A percentile compares a stretch with the other conserved stretches of the same genome.
These are phyloP conservation scores for Lentinula lateritia DNA, from an alignment of 768 basidiomycete genomes.

Conservation along the genomic window DNA sequence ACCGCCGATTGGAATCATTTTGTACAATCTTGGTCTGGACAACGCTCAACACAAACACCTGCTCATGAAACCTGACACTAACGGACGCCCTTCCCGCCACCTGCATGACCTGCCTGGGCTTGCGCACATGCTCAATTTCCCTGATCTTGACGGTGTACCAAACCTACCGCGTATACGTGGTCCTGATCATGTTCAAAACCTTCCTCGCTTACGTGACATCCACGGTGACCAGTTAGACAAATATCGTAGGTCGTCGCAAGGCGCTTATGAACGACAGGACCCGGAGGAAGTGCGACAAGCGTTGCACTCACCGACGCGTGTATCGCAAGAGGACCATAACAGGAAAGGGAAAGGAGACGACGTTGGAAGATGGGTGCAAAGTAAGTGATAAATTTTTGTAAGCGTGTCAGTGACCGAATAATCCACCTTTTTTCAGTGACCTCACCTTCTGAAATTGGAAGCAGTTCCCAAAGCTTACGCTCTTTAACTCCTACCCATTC, in stretches of 20 bases:
- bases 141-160: background rate
- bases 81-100: background rate
- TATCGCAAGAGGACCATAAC: constrained; percentile 9
- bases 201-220: background rate
- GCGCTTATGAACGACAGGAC: background rate
- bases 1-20: background rate
- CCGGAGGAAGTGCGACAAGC: background rate
- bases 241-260: background rate
- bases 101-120: background rate
- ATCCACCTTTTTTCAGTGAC: background rate
- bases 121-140: background rate
- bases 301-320: background rate
- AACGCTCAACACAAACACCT: background rate
- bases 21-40: background rate
- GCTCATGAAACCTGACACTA: background rate
- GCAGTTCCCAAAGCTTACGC: constrained; percentile 2
- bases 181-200: background rate
- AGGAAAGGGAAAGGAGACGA: constrained; percentile 16
- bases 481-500: constrained; percentile 1
- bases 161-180: background rate
- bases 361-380: constrained; percentile 34
- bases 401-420: background rate
- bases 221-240: background rate
- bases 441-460: background rate
- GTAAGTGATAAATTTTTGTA: constrained; percentile 15